Conservation (phyloP, 306 rosid genomes). For the Herpetospermum pedunculosum region DNA sequence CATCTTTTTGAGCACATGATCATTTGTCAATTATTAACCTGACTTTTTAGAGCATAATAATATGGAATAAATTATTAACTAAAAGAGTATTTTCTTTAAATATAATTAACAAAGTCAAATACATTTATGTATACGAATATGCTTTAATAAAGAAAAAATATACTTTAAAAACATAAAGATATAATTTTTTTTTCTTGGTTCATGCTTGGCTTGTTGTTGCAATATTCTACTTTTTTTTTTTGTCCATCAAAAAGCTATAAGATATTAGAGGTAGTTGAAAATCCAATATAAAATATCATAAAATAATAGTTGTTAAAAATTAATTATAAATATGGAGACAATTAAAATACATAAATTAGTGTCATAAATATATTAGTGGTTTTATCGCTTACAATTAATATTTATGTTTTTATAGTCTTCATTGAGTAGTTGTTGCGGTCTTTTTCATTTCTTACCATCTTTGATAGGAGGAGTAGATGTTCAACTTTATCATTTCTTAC, state of each 20-base stretch:
- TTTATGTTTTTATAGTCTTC: too few species aligned
- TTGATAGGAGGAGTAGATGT: too few species aligned
- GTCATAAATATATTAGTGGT: too few species aligned
- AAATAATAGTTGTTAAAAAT: too few species aligned
- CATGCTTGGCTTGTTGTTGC: neutral
- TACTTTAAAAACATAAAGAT: neutral
- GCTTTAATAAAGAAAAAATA: neutral
- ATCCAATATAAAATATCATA: neutral
- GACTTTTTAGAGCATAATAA: neutral
- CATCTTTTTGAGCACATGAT: neutral
- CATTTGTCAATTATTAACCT: conserved; percentile 1
- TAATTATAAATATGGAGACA: too few species aligned
- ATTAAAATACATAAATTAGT: too few species aligned
- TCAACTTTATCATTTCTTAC: too few species aligned
- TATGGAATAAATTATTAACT: neutral
- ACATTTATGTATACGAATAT: neutral
- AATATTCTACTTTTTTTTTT: neutral
- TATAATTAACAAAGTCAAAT: neutral
- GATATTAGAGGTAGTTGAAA: neutral
- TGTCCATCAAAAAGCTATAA: neutral
- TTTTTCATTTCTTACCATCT: too few species aligned
- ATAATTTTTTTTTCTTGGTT: neutral
- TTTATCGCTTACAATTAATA: too few species aligned
- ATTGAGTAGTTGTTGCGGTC: too few species aligned
- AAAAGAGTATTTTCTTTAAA: neutral